Base-by-base conservation (phyloP, 441 rosid species). In the Pelargonium cotyledonis region DNA sequence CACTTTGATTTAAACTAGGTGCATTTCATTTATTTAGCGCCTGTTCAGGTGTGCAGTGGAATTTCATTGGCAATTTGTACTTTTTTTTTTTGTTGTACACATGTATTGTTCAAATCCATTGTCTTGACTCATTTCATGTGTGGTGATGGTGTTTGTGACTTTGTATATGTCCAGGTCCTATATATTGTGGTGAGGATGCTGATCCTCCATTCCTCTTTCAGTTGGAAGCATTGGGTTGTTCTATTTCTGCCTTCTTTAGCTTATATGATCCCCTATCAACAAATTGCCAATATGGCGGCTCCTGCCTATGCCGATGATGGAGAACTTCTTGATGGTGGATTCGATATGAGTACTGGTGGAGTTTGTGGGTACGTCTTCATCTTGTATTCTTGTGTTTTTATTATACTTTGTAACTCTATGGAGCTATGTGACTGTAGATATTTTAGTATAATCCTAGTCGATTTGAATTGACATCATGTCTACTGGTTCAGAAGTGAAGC, bases 251-350 rank as follows among this genome's bases (percentile, higher is more conserved):
- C 95, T 0, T 83, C 94, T 66, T 60, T 75, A 15, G 94, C 88
- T 57, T 90, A 89, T 68, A 76, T 51, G 0, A 9, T 90, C 68
- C 97, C 98, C 14, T 92, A 89, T 80, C 82, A 82, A 74, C 88
- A 85, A 79, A 89, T 93, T 58, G 80, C 86, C 69, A 72, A 75
- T 0, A 89, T 93, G 98, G 98, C 97, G 5, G 81, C 73, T 63
- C 93, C 98, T 73, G 18, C 85, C 73, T 82, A 83, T 81, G 77
- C 72, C 14, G 87, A 81, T 67, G 83, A 84, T 70, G 97, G 98
- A 11, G 92, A 93, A 8, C 97, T 92, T 80, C 73, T 86, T 66
- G 98, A 93, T 64, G 98, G 96, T 67, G 98, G 96, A 1, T 88
- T 85, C 41, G 93, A 92, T 74, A 88, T 90, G 96, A 87, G 75